Evolutionary conservation across 257 asterid species (phyloP).

Genomic region (Solanum sejunctum): DNA sequence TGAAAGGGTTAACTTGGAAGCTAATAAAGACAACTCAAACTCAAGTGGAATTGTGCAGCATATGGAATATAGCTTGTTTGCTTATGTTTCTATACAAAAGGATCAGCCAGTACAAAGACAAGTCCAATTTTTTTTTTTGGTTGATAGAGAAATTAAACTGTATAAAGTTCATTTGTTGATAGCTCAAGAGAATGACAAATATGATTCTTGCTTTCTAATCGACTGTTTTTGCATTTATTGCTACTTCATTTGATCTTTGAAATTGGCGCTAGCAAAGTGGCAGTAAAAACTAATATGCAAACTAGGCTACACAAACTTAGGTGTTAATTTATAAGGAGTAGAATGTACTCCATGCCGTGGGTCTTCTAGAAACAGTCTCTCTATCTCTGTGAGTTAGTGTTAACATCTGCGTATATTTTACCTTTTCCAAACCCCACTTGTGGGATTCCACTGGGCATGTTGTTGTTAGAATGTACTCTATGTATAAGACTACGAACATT

Average conservation of each 20-base stretch:
- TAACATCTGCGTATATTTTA: too few species aligned
- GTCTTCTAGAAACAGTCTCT: too few species aligned
- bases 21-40: background rate
- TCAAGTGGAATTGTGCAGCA: background rate
- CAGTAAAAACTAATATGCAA: background rate
- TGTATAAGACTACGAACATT: background rate
- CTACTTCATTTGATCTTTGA: background rate
- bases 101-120: background rate
- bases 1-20: background rate
- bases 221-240: background rate
- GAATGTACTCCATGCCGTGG: too few species aligned
- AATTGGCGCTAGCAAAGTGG: background rate
- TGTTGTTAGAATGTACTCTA: too few species aligned
- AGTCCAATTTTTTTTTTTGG: background rate
- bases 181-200: background rate
- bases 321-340: background rate
- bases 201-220: background rate
- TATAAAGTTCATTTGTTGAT: background rate
- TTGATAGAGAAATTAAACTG: background rate
- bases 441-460: too few species aligned
- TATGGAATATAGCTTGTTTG: background rate
- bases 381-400: too few species aligned
- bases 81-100: background rate
- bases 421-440: too few species aligned
- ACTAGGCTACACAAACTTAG: background rate